Conservation (phyloP, 768 basidiomycete species). For the Hypsizygus marmoreus region DNA sequence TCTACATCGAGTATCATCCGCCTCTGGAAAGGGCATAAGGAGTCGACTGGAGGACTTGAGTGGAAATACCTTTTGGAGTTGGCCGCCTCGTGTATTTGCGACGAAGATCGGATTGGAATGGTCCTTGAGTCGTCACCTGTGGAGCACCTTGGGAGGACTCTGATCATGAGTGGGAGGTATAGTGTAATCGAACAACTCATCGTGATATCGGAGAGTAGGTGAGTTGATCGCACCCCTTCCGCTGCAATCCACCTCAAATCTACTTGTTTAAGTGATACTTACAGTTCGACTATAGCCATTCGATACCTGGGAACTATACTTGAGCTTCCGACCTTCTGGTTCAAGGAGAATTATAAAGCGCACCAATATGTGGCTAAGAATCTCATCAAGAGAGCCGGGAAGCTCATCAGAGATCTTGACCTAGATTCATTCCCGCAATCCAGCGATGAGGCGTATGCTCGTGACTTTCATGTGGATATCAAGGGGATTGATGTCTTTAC, state of each 20-base stretch:
- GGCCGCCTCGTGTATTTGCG: not conserved
- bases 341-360: not conserved
- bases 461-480: not conserved
- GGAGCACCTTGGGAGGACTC: not conserved
- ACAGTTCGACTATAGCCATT: not conserved
- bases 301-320: conserved; percentile 3
- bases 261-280: not conserved
- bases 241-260: not conserved
- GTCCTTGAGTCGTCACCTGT: not conserved
- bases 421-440: not conserved
- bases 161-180: not conserved
- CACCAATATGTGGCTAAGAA: not conserved
- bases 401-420: not conserved
- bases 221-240: not conserved
- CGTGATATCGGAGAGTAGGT: not conserved
- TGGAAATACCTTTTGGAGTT: not conserved
- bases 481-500: not conserved
- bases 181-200: conserved; percentile 2
- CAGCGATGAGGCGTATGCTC: no score
- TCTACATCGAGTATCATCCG: not conserved
- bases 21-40: not conserved
- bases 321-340: not conserved
- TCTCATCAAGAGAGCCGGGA: not conserved
- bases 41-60: not conserved
- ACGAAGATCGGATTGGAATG: not conserved